Evolutionary conservation across 106 monocot species (phyloP).

Genomic region (Dioscorea dumetorum): DNA sequence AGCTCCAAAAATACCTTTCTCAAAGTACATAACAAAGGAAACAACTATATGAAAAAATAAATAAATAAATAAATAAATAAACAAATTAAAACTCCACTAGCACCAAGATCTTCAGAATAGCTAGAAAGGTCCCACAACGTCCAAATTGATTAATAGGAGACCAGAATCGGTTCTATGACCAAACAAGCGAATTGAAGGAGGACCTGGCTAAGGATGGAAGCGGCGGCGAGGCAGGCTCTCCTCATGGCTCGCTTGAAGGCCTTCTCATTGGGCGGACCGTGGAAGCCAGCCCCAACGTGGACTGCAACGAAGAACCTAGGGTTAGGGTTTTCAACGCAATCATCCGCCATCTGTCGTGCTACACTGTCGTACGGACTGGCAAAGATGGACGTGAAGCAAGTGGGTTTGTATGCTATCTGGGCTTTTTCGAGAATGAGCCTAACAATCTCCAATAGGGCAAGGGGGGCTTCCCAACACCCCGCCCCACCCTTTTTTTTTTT

Average conservation of each 20-base stretch:
- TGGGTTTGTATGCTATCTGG: too few species aligned
- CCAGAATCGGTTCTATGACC: too few species aligned
- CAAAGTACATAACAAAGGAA: not conserved
- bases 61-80: too few species aligned
- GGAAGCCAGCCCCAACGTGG: slow-evolving; percentile 95
- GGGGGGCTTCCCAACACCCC: too few species aligned
- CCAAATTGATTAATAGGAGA: not conserved
- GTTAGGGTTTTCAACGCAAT: slow-evolving; percentile 18
- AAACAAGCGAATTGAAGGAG: not conserved
- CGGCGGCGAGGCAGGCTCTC: slow-evolving; percentile 81
- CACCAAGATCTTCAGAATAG: not conserved
- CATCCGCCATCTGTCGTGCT: slow-evolving; percentile 15
- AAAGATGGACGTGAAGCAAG: too few species aligned
- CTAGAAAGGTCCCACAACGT: not conserved
- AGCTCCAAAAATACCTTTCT: not conserved
- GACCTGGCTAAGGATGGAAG: slow-evolving; percentile 66
- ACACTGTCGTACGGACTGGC: not conserved
- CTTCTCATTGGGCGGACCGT: slow-evolving; percentile 71
- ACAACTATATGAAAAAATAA: not conserved
- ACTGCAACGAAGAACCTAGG: slow-evolving; percentile 76
- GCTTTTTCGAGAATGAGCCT: too few species aligned
- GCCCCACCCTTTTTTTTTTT: too few species aligned
- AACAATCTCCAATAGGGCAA: too few species aligned
- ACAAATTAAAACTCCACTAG: not conserved
- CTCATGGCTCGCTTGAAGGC: slow-evolving; percentile 62